Evolutionary conservation across 176 grass and related monocot genomes (phyloP).

Genomic region (Triticum urartu): DNA sequence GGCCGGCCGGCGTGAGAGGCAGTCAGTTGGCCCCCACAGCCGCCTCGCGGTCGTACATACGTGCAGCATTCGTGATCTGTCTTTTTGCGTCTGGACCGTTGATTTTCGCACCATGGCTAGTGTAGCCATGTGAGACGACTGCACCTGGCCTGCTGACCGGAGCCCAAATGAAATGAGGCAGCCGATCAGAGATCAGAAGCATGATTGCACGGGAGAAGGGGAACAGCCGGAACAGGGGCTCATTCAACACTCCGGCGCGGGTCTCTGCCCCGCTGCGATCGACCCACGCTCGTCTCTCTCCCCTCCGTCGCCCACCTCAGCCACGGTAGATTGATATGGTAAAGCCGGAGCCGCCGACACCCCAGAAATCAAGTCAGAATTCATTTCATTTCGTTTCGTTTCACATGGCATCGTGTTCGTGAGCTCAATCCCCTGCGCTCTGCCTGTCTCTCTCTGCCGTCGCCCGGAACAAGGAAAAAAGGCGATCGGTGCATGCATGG

Average conservation of each 20-base stretch:
- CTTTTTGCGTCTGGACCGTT: neutral
- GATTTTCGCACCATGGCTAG: neutral
- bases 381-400: neutral
- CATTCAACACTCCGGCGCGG: neutral
- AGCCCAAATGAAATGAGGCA: neutral
- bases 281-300: neutral
- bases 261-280: neutral
- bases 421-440: neutral
- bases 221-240: neutral
- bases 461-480: neutral
- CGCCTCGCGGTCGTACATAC: no score
- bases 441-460: neutral
- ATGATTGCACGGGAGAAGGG: conserved; percentile 34
- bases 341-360: no score
- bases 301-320: neutral
- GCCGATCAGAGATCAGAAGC: neutral
- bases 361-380: neutral
- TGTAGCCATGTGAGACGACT: neutral
- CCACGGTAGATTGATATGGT: no score
- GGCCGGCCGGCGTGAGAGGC: no score
- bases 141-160: neutral
- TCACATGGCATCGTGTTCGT: neutral
- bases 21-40: no score
- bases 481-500: neutral
- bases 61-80: no score